Evolutionary conservation across 2,329 filamentous ascomycete genomes (phyloP).

Genomic region (Neonectria ditissima): DNA sequence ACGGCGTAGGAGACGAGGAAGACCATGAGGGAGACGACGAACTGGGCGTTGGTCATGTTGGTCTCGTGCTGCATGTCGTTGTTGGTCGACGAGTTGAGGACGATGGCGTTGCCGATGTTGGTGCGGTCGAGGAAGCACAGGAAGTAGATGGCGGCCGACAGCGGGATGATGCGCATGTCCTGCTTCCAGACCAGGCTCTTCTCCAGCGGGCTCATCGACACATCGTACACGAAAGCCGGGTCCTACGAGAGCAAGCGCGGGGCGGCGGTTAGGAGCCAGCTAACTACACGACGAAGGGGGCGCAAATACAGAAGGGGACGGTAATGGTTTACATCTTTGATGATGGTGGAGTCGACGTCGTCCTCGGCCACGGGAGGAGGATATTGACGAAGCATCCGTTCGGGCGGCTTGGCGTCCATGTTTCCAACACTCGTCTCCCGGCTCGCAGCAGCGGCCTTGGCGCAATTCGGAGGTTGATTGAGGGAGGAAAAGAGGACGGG

Average conservation of each 20-base stretch:
- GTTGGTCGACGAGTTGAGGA: slow-evolving; percentile 69
- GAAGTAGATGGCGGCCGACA: slow-evolving; percentile 73
- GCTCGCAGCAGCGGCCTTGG: slow-evolving; percentile 25
- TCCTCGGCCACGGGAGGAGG: slow-evolving; percentile 44
- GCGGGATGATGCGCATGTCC: slow-evolving; percentile 72
- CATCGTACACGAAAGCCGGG: slow-evolving; percentile 34
- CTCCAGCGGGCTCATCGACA: slow-evolving; percentile 46
- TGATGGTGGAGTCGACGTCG: slow-evolving; percentile 43
- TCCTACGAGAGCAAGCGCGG: slow-evolving; percentile 31
- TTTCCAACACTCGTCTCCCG: slow-evolving; percentile 28
- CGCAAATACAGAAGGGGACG: not conserved
- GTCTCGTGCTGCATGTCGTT: slow-evolving; percentile 74
- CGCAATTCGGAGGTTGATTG: slow-evolving; percentile 1
- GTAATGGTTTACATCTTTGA: slow-evolving; percentile 40
- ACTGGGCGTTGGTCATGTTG: slow-evolving; percentile 71
- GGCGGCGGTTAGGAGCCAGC: slow-evolving; percentile 27
- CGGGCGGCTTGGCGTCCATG: slow-evolving; percentile 33
- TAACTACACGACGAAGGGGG: not conserved
- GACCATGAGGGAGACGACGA: slow-evolving; percentile 68
- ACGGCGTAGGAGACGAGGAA: slow-evolving; percentile 70
- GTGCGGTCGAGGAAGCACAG: slow-evolving; percentile 75
- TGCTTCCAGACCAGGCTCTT: slow-evolving; percentile 66
- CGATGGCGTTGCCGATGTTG: slow-evolving; percentile 77
- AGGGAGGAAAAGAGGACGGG: not conserved
- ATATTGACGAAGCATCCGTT: slow-evolving; percentile 39